Conservation (phyloP, 192 early-diverging fungal species). For the Piromyces sp. region DNA sequence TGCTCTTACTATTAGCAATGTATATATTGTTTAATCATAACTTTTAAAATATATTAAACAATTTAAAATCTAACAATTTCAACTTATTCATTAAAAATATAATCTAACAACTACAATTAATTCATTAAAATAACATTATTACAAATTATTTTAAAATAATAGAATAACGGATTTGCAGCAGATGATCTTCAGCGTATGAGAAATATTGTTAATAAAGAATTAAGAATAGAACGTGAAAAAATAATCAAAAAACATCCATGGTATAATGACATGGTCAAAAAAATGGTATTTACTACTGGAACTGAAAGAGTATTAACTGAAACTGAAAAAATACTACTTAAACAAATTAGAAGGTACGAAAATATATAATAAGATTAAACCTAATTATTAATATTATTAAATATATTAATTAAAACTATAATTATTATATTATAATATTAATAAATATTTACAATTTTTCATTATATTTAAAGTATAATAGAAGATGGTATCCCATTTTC, state of each 20-base stretch:
- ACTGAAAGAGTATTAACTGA: constrained; percentile 7
- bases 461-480: constrained; percentile 8
- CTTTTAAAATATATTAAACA: too few relatives aligned
- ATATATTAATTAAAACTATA: too few relatives aligned
- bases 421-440: too few relatives aligned
- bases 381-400: too few relatives aligned
- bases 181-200: background rate
- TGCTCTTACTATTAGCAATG: background rate
- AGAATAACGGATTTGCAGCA: background rate
- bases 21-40: too few relatives aligned
- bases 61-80: too few relatives aligned
- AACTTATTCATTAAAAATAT: too few relatives aligned
- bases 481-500: constrained; percentile 22
- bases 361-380: too few relatives aligned
- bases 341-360: constrained; percentile 19
- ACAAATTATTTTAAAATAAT: background rate
- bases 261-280: constrained; percentile 28
- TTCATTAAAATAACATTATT: too few relatives aligned
- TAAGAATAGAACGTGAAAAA: background rate
- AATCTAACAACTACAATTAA: too few relatives aligned
- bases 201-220: background rate
- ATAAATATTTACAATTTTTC: background rate
- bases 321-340: constrained; percentile 20
- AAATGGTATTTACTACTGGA: constrained; percentile 17
- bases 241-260: constrained; percentile 24